A percentile compares a stretch with the other conserved stretches of the same genome.
Conservation (phyloP, 352 stramenopile genomes). For the Pythium rhizo-oryzae region DNA sequence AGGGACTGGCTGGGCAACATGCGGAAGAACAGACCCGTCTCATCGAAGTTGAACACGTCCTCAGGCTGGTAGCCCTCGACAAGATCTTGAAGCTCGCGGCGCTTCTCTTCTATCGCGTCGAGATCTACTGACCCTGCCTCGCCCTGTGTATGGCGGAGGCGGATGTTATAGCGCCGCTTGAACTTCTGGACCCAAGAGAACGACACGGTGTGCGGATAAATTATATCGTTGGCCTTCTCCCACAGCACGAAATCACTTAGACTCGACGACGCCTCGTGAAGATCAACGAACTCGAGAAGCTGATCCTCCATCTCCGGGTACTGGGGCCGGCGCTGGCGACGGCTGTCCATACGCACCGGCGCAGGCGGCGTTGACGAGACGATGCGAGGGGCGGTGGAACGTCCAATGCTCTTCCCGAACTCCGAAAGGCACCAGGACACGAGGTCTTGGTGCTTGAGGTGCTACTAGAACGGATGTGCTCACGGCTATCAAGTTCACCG, state of each 20-base stretch:
- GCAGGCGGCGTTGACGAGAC: background rate
- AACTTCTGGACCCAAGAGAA: slow-evolving; percentile 7
- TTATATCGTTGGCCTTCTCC: background rate
- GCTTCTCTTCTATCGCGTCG: too few species aligned
- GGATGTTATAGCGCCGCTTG: background rate
- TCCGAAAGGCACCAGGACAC: slow-evolving; percentile 8
- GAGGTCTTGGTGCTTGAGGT: slow-evolving; percentile 8
- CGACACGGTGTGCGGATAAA: background rate
- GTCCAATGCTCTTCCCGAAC: slow-evolving; percentile 10
- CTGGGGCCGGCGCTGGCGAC: background rate
- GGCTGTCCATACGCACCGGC: background rate
- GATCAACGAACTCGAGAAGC: background rate
- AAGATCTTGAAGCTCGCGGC: too few species aligned
- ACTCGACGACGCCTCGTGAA: background rate
- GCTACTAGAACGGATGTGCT: too few species aligned
- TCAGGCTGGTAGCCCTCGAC: too few species aligned
- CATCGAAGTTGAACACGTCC: too few species aligned
- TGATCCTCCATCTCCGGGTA: background rate
- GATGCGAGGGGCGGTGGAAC: slow-evolving; percentile 1
- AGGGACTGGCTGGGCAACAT: too few species aligned
- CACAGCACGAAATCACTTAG: background rate
- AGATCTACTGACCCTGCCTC: too few species aligned
- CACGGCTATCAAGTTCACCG: too few species aligned
- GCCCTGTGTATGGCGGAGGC: background rate
- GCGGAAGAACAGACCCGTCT: too few species aligned